These are phyloP conservation scores for Phytophthora sp. DNA, from an alignment of 352 stramenopile genomes.

Conservation along the genomic window DNA sequence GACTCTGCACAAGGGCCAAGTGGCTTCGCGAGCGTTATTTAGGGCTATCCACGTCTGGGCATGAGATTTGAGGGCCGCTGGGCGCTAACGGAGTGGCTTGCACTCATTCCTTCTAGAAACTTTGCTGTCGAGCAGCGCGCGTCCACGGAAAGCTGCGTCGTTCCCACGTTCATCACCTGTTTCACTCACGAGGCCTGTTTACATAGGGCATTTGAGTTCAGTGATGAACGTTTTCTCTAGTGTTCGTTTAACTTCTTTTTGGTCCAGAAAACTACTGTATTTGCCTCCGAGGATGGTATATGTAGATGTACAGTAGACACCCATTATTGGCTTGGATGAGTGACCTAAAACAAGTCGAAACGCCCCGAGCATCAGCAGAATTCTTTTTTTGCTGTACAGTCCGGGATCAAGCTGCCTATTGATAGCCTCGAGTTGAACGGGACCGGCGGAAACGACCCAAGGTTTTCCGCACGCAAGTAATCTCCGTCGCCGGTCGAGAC, in stretches of 20 bases:
- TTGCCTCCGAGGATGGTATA: too few species aligned
- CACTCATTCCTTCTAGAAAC: slow-evolving; percentile 16
- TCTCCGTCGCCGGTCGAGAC: background rate
- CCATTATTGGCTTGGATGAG: background rate
- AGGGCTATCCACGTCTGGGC: slow-evolving; percentile 1
- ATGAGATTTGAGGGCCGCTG: background rate
- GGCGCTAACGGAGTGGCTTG: too few species aligned
- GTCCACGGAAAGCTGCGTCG: too few species aligned
- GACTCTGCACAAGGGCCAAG: background rate
- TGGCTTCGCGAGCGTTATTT: slow-evolving; percentile 14
- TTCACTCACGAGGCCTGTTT: slow-evolving; percentile 13
- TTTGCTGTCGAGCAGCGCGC: background rate
- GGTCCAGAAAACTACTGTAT: background rate
- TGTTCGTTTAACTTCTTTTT: slow-evolving; percentile 12
- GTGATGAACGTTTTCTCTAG: slow-evolving; percentile 3
- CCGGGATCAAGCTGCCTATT: background rate
- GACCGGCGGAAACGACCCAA: background rate
- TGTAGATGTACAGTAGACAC: background rate
- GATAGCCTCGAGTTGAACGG: background rate
- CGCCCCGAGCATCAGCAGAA: background rate
- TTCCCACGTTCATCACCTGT: slow-evolving; percentile 9
- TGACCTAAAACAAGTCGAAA: too few species aligned
- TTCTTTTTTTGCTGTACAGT: background rate
- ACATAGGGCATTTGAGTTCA: slow-evolving; percentile 6
- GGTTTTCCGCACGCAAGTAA: slow-evolving; percentile 7